Evolutionary conservation across 2,329 filamentous ascomycete genomes (phyloP), one percentile per base, ranked within the genome.

Genomic region (Ophiocordyceps australis): DNA sequence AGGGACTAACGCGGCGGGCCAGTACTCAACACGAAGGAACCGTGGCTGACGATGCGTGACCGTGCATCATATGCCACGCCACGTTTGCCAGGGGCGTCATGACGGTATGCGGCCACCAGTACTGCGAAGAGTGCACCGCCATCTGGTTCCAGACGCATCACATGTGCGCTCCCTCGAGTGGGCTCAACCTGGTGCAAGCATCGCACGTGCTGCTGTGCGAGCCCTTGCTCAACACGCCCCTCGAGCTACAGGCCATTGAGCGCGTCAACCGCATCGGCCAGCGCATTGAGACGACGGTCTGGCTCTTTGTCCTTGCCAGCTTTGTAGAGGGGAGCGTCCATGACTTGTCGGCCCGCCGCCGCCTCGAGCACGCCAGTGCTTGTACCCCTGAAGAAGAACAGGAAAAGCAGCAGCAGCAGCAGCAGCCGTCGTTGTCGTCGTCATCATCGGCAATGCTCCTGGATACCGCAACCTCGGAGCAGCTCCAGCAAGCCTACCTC

Each of bases 211-310:
- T 95, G 42, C 64, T 98, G 5, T 93, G 83, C 46, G 89, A 98
- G 44, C 89, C 89, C 3, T 58, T 95, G 4, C 71, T 95, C 38
- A 93, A 95, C 43, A 86, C 86, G 0, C 83, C 85, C 0, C 70
- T 98, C 11, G 89, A 95, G 49, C 62, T 95, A 8, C 89, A 98
- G 48, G 86, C 85, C 10, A 92, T 95, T 41, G 85, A 86, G 1
- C 76, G 89, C 29, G 85, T 98, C 2, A 83, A 98, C 45, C 72
- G 89, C 19, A 98, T 98, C 34, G 89, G 89, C 0, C 89, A 95
- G 49, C 63, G 74, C 34, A 72, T 79, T 26, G 65, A 79, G 35
- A 98, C 89, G 1, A 93, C 81, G 0, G 83, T 95, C 2, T 95
- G 85, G 78, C 76, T 94, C 48, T 95, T 95, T 45, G 63, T 95